Conservation (phyloP, 331 rosid species). For the Dryas integrifolia region DNA sequence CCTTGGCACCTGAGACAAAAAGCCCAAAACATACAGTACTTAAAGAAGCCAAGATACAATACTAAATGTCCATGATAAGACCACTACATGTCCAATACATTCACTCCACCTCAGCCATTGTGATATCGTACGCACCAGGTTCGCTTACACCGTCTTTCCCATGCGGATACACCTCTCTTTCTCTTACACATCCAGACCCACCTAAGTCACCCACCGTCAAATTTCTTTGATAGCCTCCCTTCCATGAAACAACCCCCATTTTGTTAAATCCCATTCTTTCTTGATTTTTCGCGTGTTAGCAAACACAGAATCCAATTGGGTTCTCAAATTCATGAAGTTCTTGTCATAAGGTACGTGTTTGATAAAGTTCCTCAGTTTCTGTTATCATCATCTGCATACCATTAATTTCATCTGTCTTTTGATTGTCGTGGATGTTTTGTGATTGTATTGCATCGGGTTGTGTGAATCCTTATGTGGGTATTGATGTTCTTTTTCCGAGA, state of each 20-base stretch:
- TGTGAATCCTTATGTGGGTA: constrained; percentile 32
- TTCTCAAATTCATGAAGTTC: constrained; percentile 9
- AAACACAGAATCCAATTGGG: constrained; percentile 7
- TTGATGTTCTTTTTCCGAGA: background rate
- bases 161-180: constrained; percentile 14
- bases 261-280: constrained; percentile 8
- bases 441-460: constrained; percentile 25
- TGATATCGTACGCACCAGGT: constrained; percentile 21
- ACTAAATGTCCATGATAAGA: background rate
- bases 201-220: constrained; percentile 41
- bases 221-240: constrained; percentile 14
- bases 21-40: background rate
- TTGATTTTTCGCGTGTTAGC: background rate
- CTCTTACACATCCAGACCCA: constrained; percentile 27
- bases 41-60: background rate
- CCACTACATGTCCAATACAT: background rate
- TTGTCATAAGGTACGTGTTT: constrained; percentile 22
- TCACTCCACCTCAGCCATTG: constrained; percentile 19
- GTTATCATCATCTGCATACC: constrained; percentile 2
- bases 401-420: background rate
- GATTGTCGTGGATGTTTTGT: background rate
- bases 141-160: constrained; percentile 29
- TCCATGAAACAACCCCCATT: constrained; percentile 20
- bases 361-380: constrained; percentile 7
- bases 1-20: constrained; percentile 3